Conservation (phyloP, 1,284 basidiomycete genomes). For the Cutaneotrichosporon sp. region DNA sequence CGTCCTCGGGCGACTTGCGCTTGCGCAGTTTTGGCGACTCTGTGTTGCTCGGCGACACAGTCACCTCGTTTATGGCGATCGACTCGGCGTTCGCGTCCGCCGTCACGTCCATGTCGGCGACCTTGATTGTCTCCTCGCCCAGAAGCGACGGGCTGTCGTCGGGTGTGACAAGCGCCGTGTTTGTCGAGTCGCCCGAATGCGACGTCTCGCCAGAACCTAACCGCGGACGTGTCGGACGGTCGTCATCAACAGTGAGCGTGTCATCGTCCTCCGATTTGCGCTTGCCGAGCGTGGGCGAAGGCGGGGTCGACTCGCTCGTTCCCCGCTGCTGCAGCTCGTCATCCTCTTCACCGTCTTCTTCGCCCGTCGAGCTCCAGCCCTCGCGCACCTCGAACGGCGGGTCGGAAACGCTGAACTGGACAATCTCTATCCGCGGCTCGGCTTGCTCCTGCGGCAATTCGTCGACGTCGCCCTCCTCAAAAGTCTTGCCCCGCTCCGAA, state of each 20-base stretch:
- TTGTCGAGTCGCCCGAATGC: slow-evolving; percentile 10
- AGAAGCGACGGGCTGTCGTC: slow-evolving; percentile 17
- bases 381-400: slow-evolving; percentile 6
- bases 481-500: too few species aligned
- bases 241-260: neutral
- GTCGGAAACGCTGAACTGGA: neutral
- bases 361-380: slow-evolving; percentile 10
- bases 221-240: slow-evolving; percentile 7
- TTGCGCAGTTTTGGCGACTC: slow-evolving; percentile 12
- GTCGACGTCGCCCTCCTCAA: neutral
- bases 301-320: neutral
- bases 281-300: slow-evolving; percentile 6
- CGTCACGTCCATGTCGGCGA: slow-evolving; percentile 7
- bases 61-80: neutral
- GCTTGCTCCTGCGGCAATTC: neutral
- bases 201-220: slow-evolving; percentile 13
- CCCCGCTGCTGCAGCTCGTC: slow-evolving; percentile 3
- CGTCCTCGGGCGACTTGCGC: slow-evolving; percentile 16
- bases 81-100: neutral
- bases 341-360: slow-evolving; percentile 1
- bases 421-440: slow-evolving; percentile 16
- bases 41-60: neutral
- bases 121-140: slow-evolving; percentile 8
- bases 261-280: slow-evolving; percentile 8
- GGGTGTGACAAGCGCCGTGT: slow-evolving; percentile 12